phyloP scores from a whole-genome alignment of 2,329 filamentous ascomycete species.

The Ophiostoma triangulosporum region DNA sequence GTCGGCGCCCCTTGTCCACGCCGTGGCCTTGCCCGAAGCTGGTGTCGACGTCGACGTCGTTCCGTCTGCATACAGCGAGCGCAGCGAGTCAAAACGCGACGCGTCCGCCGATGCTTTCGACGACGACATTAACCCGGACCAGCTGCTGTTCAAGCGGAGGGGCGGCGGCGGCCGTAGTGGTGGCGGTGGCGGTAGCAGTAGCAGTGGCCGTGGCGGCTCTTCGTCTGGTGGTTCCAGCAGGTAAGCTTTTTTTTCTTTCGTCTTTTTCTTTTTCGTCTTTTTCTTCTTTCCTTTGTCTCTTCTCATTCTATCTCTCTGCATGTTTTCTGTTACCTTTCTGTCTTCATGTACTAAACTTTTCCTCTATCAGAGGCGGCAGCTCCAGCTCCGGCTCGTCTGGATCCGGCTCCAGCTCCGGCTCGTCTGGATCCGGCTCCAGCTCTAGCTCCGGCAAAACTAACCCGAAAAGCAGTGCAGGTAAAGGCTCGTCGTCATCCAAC shows the following conservation, averaged over 20 bases:
- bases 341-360: neutral
- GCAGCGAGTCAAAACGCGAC: neutral
- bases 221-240: slow-evolving; percentile 3
- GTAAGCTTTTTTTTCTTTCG: neutral
- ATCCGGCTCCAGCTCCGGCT: slow-evolving; percentile 10
- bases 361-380: neutral
- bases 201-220: slow-evolving; percentile 15
- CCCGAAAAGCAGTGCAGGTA: neutral
- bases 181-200: slow-evolving; percentile 4
- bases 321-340: neutral
- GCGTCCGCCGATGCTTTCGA: slow-evolving; percentile 2
- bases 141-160: slow-evolving; percentile 41
- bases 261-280: neutral
- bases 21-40: slow-evolving; percentile 14
- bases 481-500: slow-evolving; percentile 21
- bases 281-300: neutral
- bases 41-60: neutral
- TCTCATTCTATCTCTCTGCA: neutral
- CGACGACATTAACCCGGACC: slow-evolving; percentile 2
- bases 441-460: slow-evolving; percentile 7
- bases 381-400: neutral
- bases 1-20: slow-evolving; percentile 12
- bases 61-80: neutral
- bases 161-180: slow-evolving; percentile 38
- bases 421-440: slow-evolving; percentile 4